Percentiles rank a stretch among this genome's conserved stretches.
These are phyloP conservation scores for Paspalum vaginatum DNA, from an alignment of 176 grass and related monocot species.

Conservation along the genomic window DNA sequence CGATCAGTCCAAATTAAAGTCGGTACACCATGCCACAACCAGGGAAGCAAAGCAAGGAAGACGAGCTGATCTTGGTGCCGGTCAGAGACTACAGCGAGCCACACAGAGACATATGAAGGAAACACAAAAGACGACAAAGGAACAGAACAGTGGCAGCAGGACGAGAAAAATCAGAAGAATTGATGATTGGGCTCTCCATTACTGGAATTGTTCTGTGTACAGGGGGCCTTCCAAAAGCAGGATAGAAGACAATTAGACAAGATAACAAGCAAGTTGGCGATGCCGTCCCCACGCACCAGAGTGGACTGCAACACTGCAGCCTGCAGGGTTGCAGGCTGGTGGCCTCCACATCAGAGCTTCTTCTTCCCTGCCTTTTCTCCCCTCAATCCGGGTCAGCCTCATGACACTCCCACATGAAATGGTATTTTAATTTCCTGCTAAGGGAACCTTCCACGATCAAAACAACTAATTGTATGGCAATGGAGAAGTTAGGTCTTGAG, in stretches of 20 bases:
- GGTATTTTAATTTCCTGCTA: slow-evolving; percentile 41
- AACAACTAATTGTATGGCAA: slow-evolving; percentile 39
- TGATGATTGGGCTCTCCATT: not conserved
- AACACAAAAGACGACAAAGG: not conserved
- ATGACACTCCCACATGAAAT: slow-evolving; percentile 23
- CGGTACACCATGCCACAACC: slow-evolving; percentile 23
- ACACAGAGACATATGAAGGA: not conserved
- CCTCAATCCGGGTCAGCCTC: slow-evolving; percentile 24
- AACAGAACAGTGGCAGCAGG: not conserved
- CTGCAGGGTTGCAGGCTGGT: slow-evolving; percentile 42
- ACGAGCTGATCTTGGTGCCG: not conserved
- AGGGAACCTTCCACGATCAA: slow-evolving; percentile 27
- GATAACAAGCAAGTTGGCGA: slow-evolving; percentile 37
- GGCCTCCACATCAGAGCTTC: slow-evolving; percentile 47
- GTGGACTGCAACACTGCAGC: slow-evolving; percentile 32
- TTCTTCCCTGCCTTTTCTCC: slow-evolving; percentile 14
- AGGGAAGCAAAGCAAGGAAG: slow-evolving; percentile 13
- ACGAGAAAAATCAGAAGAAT: not conserved
- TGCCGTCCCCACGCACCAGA: not conserved
- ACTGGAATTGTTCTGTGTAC: slow-evolving; percentile 23
- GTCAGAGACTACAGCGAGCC: slow-evolving; percentile 26
- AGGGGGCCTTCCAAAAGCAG: slow-evolving; percentile 22
- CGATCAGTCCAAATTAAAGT: slow-evolving; percentile 38
- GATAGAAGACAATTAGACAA: slow-evolving; percentile 39
- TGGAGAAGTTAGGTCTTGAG: slow-evolving; percentile 59